phyloP scores from a whole-genome alignment of 345 rosid genomes.

The Noccaea caerulescens region DNA sequence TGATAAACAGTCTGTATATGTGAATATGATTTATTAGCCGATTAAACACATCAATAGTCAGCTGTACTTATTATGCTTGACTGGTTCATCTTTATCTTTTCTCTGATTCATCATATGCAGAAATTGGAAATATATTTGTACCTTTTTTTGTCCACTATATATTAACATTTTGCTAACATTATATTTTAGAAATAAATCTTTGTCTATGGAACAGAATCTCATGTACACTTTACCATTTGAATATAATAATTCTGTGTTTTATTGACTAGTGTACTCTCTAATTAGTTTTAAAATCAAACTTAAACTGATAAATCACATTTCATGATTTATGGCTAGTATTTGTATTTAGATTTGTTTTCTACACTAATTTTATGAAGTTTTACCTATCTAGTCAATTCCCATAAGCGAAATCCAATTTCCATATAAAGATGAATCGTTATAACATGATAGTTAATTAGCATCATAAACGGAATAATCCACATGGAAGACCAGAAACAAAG shows the following conservation, averaged over 20 bases:
- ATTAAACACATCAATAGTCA: neutral
- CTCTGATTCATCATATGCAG: neutral
- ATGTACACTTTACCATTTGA: neutral
- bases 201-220: conserved; percentile 6
- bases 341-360: conserved; percentile 23
- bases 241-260: neutral
- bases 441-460: neutral
- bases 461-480: neutral
- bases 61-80: neutral
- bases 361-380: conserved; percentile 8
- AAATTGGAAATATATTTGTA: neutral
- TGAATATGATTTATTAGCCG: neutral
- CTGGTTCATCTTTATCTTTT: neutral
- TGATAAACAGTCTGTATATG: too few relatives aligned
- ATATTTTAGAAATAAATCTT: neutral
- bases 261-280: neutral
- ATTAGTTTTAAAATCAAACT: neutral
- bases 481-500: conserved; percentile 15
- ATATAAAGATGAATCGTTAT: neutral
- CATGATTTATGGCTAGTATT: neutral
- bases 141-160: neutral
- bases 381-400: neutral
- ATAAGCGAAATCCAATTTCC: conserved; percentile 11
- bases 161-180: neutral
- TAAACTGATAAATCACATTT: neutral